Conservation (phyloP, 2,329 filamentous ascomycete genomes). For the Exophiala xenobiotica region DNA sequence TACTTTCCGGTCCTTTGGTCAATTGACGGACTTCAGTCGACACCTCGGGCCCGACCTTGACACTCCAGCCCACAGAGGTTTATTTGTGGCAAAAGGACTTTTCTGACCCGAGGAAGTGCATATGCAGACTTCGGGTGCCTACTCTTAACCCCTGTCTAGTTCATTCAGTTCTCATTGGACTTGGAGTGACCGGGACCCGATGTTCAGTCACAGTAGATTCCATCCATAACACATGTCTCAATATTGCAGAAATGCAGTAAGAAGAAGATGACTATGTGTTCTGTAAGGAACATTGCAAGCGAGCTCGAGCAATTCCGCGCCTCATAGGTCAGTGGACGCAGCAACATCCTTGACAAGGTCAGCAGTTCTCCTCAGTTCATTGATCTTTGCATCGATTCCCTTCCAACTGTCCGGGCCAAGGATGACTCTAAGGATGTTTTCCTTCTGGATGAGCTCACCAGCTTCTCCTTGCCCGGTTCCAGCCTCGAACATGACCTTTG, state of each 20-base stretch:
- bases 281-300: too few relatives aligned
- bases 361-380: slow-evolving; percentile 17
- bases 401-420: slow-evolving; percentile 40
- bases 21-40: background rate
- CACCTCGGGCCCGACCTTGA: background rate
- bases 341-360: slow-evolving; percentile 18
- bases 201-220: too few relatives aligned
- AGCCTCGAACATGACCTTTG: slow-evolving; percentile 41
- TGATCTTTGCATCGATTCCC: slow-evolving; percentile 29
- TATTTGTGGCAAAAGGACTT: background rate
- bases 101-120: background rate
- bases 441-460: slow-evolving; percentile 37
- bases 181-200: too few relatives aligned
- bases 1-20: background rate
- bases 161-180: background rate
- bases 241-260: too few relatives aligned
- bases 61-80: background rate
- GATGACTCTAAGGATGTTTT: slow-evolving; percentile 34
- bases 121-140: background rate
- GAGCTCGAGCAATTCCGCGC: too few relatives aligned
- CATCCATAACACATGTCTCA: too few relatives aligned
- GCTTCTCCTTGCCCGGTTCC: slow-evolving; percentile 37
- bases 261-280: too few relatives aligned
- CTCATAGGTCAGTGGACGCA: slow-evolving; percentile 22
- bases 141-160: background rate